Base-by-base conservation (phyloP, 2,329 filamentous ascomycete genomes). In the Hymenoscyphus fraxineus region DNA sequence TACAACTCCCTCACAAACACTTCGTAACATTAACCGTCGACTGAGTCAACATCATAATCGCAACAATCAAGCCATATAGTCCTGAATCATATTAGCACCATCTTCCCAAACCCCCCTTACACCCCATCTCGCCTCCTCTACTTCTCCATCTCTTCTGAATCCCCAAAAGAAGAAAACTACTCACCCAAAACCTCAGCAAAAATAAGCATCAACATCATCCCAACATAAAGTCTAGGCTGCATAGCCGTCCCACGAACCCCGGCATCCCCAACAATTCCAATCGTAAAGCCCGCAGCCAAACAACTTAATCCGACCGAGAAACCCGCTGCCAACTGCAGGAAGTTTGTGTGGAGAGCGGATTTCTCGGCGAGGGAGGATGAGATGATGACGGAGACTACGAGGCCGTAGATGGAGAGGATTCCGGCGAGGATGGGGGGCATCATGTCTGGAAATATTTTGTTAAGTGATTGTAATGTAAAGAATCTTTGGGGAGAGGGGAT, bases 401-500 rank as follows among this genome's bases (percentile, higher is more conserved):
- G 86, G 74, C 91, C 91, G 82, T 94, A 98, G 80, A 98, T 98
- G 88, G 92, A 93, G 80, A 99, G 97, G 81, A 98, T 97, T 96
- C 94, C 95, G 83, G 95, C 93, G 92, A 99, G 97, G 87, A 99
- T 96, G 81, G 97, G 93, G 78, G 94, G 94, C 73, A 98, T 93
- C 79, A 98, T 96, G 85, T 97, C 94, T 97, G 13, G 15, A 31
- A 16, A 38, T 38, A 15, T 16, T 35, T 32, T 32, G 51, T 58
- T n/a, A 41, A 31, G 2, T 54, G 56, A 6, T 16, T 7, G n/a
- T n/a, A 2, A n/a, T 13, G 41, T 6, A 16, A 4, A n/a, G 41
- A 44, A 44, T 15, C 15, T n/a, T 47, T n/a, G 44, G 12, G 59
- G 27, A 54, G 44, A 58, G 12, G 16, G n/a, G 47, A 3, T 27